Evolutionary conservation across 495 filamentous ascomycete genomes (phyloP).

Genomic region (Filosporella fistucella): DNA sequence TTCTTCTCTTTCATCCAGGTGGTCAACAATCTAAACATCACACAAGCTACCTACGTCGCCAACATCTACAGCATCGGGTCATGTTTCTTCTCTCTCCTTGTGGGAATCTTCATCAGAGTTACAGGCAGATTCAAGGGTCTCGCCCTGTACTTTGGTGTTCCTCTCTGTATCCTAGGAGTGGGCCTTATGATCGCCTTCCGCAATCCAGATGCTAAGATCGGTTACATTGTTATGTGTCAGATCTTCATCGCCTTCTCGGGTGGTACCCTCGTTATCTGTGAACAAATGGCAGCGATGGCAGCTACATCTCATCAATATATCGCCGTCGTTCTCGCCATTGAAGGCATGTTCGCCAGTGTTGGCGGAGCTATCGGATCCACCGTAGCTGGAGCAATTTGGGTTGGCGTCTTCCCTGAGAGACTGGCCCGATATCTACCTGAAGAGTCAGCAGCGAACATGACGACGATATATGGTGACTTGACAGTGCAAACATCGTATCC

Average conservation of each 20-base stretch:
- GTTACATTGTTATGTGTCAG: constrained; percentile 71
- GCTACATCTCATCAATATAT: constrained; percentile 59
- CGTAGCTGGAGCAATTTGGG: constrained; percentile 64
- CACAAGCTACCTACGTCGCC: constrained; percentile 55
- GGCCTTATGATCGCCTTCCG: constrained; percentile 76
- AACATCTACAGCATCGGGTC: constrained; percentile 68
- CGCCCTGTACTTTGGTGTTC: constrained; percentile 52
- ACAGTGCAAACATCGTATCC: constrained; percentile 54
- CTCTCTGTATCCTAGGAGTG: constrained; percentile 56
- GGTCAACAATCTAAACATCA: constrained; percentile 55
- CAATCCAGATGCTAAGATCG: constrained; percentile 45
- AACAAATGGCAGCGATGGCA: constrained; percentile 65
- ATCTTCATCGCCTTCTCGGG: constrained; percentile 72
- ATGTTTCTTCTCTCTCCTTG: constrained; percentile 56
- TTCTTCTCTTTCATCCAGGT: constrained; percentile 66
- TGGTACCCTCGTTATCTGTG: constrained; percentile 51
- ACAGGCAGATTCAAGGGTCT: constrained; percentile 49
- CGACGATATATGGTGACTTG: constrained; percentile 53
- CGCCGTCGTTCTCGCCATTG: constrained; percentile 58
- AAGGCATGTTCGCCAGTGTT: constrained; percentile 53
- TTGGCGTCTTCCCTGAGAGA: constrained; percentile 44
- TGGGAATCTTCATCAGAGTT: constrained; percentile 44
- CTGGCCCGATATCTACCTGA: constrained; percentile 55
- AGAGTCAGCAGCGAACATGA: constrained; percentile 21
- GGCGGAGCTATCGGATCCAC: constrained; percentile 60